Evolutionary conservation across 805 yeast genomes (phyloP).

Genomic region (Yamadazyma endophytica): DNA sequence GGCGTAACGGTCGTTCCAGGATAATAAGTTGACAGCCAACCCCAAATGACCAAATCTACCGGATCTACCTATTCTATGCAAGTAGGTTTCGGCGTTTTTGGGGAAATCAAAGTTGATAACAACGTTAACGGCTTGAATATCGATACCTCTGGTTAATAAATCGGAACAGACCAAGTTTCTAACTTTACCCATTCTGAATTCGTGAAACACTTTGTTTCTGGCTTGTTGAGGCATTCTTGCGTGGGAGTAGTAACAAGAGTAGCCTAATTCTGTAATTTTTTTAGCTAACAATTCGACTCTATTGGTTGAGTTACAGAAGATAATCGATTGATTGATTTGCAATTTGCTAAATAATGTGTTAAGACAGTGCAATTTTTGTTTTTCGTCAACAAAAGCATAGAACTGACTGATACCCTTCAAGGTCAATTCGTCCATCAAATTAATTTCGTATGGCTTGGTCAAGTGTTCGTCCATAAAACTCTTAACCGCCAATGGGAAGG

Average conservation of each 20-base stretch:
- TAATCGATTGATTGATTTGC: slow-evolving; percentile 94
- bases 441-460: slow-evolving; percentile 89
- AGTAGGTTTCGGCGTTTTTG: slow-evolving; percentile 93
- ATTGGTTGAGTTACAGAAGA: slow-evolving; percentile 94
- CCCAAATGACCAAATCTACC: slow-evolving; percentile 99
- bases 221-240: slow-evolving; percentile 97
- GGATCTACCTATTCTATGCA: slow-evolving; percentile 98
- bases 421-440: slow-evolving; percentile 96
- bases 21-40: slow-evolving; percentile 92
- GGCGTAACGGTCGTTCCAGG: slow-evolving; percentile 94
- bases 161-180: slow-evolving; percentile 97
- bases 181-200: slow-evolving; percentile 96
- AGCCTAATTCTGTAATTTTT: slow-evolving; percentile 93
- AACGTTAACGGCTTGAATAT: slow-evolving; percentile 97
- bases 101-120: slow-evolving; percentile 99
- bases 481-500: slow-evolving; percentile 93
- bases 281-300: slow-evolving; percentile 94
- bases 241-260: slow-evolving; percentile 94
- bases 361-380: slow-evolving; percentile 91
- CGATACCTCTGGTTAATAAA: slow-evolving; percentile 95
- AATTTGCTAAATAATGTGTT: slow-evolving; percentile 91
- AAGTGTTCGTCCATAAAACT: slow-evolving; percentile 88
- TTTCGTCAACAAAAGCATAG: slow-evolving; percentile 97
- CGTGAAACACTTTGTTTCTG: slow-evolving; percentile 97
- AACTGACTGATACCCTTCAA: slow-evolving; percentile 94